A percentile compares a stretch with the other conserved stretches of the same genome.
phyloP scores from a whole-genome alignment of 2,329 filamentous ascomycete genomes.

The Ceratocystis eucalypticola region DNA sequence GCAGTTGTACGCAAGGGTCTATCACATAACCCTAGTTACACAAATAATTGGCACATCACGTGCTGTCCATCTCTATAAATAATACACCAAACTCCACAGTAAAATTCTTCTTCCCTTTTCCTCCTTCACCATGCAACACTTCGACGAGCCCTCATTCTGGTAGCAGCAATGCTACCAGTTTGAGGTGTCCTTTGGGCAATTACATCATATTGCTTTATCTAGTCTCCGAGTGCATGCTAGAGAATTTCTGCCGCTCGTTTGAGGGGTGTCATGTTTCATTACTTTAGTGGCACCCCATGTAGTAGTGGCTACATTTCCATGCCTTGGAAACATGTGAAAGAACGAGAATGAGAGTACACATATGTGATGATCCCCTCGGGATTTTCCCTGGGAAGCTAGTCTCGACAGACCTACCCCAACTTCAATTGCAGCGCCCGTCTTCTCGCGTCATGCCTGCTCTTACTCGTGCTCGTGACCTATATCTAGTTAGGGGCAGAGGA shows the following conservation, averaged over 20 bases:
- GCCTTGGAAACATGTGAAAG: not conserved
- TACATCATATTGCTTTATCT: conserved; percentile 10
- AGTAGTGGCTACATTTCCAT: conserved; percentile 30
- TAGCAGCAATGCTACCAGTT: not conserved
- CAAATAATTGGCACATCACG: not conserved
- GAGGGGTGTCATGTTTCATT: conserved; percentile 31
- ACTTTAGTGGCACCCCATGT: conserved; percentile 33
- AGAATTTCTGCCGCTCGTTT: conserved; percentile 30
- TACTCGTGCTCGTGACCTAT: not conserved
- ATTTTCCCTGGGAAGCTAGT: not conserved
- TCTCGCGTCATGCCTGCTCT: not conserved
- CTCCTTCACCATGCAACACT: conserved; percentile 26
- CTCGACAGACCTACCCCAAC: not conserved
- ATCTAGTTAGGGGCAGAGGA: not conserved
- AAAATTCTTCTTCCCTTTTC: conserved; percentile 16
- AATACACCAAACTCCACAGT: not conserved
- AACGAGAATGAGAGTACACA: not conserved
- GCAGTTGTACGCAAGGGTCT: not conserved
- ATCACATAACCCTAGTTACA: not conserved
- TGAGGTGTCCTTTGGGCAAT: conserved; percentile 18
- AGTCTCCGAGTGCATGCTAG: conserved; percentile 25
- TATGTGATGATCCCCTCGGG: not conserved
- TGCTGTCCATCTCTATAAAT: conserved; percentile 10
- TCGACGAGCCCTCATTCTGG: conserved; percentile 17
- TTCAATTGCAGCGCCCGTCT: not conserved